Base-by-base conservation (phyloP, 2,329 filamentous ascomycete genomes). In the Fusarium robinianum region DNA sequence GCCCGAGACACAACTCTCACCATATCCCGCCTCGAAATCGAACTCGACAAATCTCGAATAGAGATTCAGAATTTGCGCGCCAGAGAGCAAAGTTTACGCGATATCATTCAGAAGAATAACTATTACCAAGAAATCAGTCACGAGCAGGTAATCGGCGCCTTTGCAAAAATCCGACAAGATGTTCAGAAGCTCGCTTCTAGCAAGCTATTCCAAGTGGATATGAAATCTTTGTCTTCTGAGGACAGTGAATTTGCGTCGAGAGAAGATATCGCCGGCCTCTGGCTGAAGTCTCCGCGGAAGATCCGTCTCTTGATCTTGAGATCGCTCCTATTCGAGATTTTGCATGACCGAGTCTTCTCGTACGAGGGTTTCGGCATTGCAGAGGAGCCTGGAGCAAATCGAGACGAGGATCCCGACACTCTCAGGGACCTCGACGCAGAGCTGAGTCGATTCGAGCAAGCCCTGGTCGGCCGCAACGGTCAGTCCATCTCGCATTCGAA, bases 61-160 rank as follows among this genome's bases (percentile, higher is more conserved):
- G 24, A 45, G 14, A 8, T 34, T 14, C 41, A 39, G 24, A 25
- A 24, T 3, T 16, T 45, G 24, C 41, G 41, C 24, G 23, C 23
- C 11, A 45, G 29, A 15, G 41, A 45, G 18, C 41, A 45, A 14
- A 29, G 26, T 14, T 14, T 29, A 14, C 26, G 26, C 8, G 14
- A 29, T 15, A 12, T 29, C 5, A 29, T 29, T n/a, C 12, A n/a
- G 11, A 14, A 29, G 12, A 29, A 15, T 14, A 12, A 34, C 10
- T 18, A 8, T 3, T 39, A 29, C 18, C 27, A 34, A 15, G 29
- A 30, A 14, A 26, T 34, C 24, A 21, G 23, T 9, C 12, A 45
- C 8, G 17, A 38, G 3, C 35, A 45, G 18, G 9, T 45, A 17
- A 39, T 31, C 3, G 21, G 2, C 14, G 24, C 29, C 7, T 45